These are phyloP conservation scores for Backusella circina DNA, from an alignment of 192 early-diverging fungal species.

Conservation along the genomic window DNA sequence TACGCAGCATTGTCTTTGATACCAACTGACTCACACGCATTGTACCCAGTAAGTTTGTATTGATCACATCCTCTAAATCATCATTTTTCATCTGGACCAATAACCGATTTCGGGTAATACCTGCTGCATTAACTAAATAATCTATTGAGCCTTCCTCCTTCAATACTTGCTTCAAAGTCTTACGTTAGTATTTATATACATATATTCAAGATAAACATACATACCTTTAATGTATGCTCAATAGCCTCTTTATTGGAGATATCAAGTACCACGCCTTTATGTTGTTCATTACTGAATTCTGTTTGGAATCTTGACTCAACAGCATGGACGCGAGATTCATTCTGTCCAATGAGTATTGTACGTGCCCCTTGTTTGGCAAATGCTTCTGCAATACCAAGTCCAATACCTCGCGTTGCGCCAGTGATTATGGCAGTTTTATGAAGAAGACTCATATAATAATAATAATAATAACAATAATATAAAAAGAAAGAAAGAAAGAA, in stretches of 20 bases:
- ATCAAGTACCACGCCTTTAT: slow-evolving; percentile 42
- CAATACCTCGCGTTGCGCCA: slow-evolving; percentile 80
- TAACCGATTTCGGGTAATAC: slow-evolving; percentile 55
- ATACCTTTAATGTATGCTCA: slow-evolving; percentile 11
- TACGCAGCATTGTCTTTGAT: slow-evolving; percentile 55
- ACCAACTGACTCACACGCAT: slow-evolving; percentile 56
- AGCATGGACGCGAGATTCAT: slow-evolving; percentile 33
- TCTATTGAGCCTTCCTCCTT: slow-evolving; percentile 28
- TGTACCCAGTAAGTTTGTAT: slow-evolving; percentile 68
- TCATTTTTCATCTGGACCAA: slow-evolving; percentile 39
- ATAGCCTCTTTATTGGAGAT: slow-evolving; percentile 29
- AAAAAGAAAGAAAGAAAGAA: neutral
- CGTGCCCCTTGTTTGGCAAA: slow-evolving; percentile 57
- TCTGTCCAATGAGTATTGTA: slow-evolving; percentile 54
- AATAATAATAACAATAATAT: no score
- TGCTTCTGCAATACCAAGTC: slow-evolving; percentile 57
- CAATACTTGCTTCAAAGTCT: neutral
- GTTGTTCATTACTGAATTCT: slow-evolving; percentile 9
- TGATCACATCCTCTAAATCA: slow-evolving; percentile 54
- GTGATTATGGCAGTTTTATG: slow-evolving; percentile 44
- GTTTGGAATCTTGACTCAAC: slow-evolving; percentile 26
- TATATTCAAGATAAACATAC: neutral
- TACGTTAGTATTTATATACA: neutral
- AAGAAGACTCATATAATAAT: slow-evolving; percentile 1
- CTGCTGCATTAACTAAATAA: slow-evolving; percentile 50